Percentiles rank a stretch among this genome's conserved stretches.
These are phyloP conservation scores for Claviceps pusilla DNA, from an alignment of 2,329 filamentous ascomycete genomes.

Conservation along the genomic window DNA sequence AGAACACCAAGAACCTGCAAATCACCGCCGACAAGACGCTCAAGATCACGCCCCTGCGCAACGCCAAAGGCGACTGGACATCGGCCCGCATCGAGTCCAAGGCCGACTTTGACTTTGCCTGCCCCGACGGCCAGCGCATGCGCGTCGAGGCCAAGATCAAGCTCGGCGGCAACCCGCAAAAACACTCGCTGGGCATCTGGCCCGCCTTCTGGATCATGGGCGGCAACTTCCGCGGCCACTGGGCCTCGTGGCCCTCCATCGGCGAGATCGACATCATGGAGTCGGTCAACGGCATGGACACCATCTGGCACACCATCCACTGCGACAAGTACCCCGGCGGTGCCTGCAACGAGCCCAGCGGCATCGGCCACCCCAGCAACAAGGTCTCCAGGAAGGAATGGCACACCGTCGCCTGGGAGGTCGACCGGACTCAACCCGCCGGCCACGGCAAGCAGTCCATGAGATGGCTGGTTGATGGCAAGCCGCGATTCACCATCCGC, in stretches of 20 bases:
- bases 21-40: slow-evolving; percentile 23
- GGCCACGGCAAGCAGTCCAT: slow-evolving; percentile 15
- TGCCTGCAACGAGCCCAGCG: slow-evolving; percentile 26
- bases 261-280: slow-evolving; percentile 33
- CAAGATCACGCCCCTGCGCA: slow-evolving; percentile 17
- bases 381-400: slow-evolving; percentile 16
- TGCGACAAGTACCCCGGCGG: slow-evolving; percentile 25
- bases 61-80: slow-evolving; percentile 24
- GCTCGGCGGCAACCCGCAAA: slow-evolving; percentile 15
- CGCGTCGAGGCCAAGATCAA: slow-evolving; percentile 25
- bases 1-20: slow-evolving; percentile 22
- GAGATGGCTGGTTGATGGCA: slow-evolving; percentile 21
- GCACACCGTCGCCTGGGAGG: slow-evolving; percentile 18
- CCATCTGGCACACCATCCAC: slow-evolving; percentile 24
- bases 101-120: slow-evolving; percentile 19
- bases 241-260: slow-evolving; percentile 25
- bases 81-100: slow-evolving; percentile 29
- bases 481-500: slow-evolving; percentile 13
- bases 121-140: slow-evolving; percentile 18
- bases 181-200: slow-evolving; percentile 27
- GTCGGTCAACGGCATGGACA: slow-evolving; percentile 22
- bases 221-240: slow-evolving; percentile 21
- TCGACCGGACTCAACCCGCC: slow-evolving; percentile 13
- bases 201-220: slow-evolving; percentile 33
- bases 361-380: slow-evolving; percentile 13